Base-by-base conservation (phyloP, 2,329 filamentous ascomycete species). In the Aureobasidium pullulans region DNA sequence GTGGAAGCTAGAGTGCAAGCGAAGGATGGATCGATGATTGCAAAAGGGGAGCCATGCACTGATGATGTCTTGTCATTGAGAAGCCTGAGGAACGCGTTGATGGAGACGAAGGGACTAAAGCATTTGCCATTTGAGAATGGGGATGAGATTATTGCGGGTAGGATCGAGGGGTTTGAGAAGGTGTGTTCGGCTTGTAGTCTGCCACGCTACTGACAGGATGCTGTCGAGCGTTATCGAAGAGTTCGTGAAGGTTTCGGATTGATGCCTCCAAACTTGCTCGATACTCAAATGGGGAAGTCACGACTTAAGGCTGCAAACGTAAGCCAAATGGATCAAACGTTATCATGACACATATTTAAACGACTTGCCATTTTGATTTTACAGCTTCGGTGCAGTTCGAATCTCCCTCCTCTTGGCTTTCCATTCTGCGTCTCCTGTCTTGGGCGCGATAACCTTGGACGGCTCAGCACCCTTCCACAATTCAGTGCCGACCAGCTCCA, bases 401-500 rank as follows among this genome's bases (percentile, higher is more conserved):
- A 57, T 48, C 34, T 57, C 54, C n/a, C 54, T 57, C n/a, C 54
- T 57, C 34, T 47, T 57, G 1, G 42, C 43, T 19, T 48, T 57
- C 54, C 54, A 40, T 43, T 48, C 34, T 19, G 54, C 54, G 40
- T 31, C 43, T 2, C 23, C 43, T 40, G 37, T 48, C 6, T 0
- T 34, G 15, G 54, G 43, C 7, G 48, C 6, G 13, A 23, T n/a
- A 2, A 28, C 43, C 15, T 29, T 40, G 5, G 43, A 13, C 2
- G 34, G 6, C 19, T 39, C 42, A n/a, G 11, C 32, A 15, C 34
- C 43, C 43, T 32, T 48, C 73, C 89, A 96, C 19, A 97, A 71
- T 61, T 80, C 79, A 56, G 77, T 73, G 0, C 90, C 92, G 9
- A 96, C 79, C 48, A 81, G 73, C 68, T 96, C 91, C 8, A 88